Conservation (phyloP, 2,329 filamentous ascomycete genomes). For the Hypoxylon sp. region DNA sequence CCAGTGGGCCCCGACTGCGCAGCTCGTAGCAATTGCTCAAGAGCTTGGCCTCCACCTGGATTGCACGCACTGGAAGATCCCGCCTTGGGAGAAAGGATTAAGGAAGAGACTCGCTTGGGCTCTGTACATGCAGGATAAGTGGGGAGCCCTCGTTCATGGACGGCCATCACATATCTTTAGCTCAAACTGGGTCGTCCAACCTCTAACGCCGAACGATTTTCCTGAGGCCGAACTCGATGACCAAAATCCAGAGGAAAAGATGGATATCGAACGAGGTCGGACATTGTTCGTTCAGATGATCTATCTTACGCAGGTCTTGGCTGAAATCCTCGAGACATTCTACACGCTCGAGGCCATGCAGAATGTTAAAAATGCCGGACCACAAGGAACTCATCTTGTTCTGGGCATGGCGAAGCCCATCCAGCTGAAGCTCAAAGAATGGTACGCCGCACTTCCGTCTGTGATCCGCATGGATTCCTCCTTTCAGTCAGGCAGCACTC, state of each 20-base stretch:
- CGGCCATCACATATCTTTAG: conserved; percentile 75
- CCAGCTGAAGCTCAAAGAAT: conserved; percentile 85
- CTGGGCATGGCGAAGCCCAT: conserved; percentile 84
- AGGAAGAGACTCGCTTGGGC: conserved; percentile 92
- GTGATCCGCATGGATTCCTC: conserved; percentile 76
- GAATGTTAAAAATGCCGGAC: conserved; percentile 75
- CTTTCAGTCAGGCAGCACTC: conserved; percentile 60
- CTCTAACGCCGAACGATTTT: conserved; percentile 71
- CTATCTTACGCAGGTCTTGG: conserved; percentile 79
- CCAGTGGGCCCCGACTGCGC: conserved; percentile 87
- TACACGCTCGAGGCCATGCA: conserved; percentile 85
- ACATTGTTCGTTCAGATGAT: conserved; percentile 83
- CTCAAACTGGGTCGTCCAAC: conserved; percentile 76
- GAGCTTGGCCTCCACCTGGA: conserved; percentile 92
- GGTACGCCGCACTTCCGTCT: conserved; percentile 79
- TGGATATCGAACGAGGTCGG: conserved; percentile 77
- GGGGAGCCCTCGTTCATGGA: conserved; percentile 81
- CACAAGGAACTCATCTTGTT: conserved; percentile 79
- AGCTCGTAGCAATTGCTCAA: conserved; percentile 88
- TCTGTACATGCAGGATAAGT: conserved; percentile 94
- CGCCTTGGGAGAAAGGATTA: conserved; percentile 87
- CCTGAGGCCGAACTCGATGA: conserved; percentile 77
- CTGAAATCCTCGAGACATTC: conserved; percentile 86
- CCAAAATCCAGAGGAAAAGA: conserved; percentile 71
- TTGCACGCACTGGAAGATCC: conserved; percentile 88